A percentile compares a stretch with the other conserved stretches of the same genome.
Evolutionary conservation across 768 basidiomycete species (phyloP).

Genomic region (Hysterangium stoloniferum): DNA sequence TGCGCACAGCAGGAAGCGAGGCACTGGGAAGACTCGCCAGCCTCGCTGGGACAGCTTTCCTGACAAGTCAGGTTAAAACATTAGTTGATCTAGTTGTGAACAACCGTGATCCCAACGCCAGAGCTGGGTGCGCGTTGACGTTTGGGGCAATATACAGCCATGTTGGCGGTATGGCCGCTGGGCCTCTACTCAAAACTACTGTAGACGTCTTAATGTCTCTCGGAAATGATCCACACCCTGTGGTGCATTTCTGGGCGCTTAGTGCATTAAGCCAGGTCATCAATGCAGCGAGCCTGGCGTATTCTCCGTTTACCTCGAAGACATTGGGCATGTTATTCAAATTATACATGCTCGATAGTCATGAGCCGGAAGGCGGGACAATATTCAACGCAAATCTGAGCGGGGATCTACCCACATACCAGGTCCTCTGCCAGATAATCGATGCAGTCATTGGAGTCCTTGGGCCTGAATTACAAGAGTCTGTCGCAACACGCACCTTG

Average conservation of each 20-base stretch:
- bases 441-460: constrained; percentile 91
- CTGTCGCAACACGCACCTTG: constrained; percentile 65
- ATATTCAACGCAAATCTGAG: constrained; percentile 75
- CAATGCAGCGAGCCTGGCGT: constrained; percentile 85
- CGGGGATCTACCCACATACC: constrained; percentile 88
- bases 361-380: constrained; percentile 89
- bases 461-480: constrained; percentile 93
- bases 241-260: constrained; percentile 92
- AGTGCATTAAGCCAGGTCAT: constrained; percentile 81
- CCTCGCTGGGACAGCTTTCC: constrained; percentile 74
- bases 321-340: constrained; percentile 89
- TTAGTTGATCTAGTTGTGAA: constrained; percentile 90
- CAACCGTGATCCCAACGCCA: constrained; percentile 86
- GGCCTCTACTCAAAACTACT: constrained; percentile 89
- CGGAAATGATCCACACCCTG: constrained; percentile 91
- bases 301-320: constrained; percentile 79
- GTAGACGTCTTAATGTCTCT: constrained; percentile 94
- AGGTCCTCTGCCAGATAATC: constrained; percentile 84
- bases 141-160: constrained; percentile 88
- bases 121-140: constrained; percentile 89
- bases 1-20: constrained; percentile 79
- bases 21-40: constrained; percentile 82
- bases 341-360: constrained; percentile 81
- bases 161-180: constrained; percentile 92
- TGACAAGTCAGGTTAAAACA: constrained; percentile 81